Conservation (phyloP, 345 rosid genomes). For the Rubroshorea leprosula region DNA sequence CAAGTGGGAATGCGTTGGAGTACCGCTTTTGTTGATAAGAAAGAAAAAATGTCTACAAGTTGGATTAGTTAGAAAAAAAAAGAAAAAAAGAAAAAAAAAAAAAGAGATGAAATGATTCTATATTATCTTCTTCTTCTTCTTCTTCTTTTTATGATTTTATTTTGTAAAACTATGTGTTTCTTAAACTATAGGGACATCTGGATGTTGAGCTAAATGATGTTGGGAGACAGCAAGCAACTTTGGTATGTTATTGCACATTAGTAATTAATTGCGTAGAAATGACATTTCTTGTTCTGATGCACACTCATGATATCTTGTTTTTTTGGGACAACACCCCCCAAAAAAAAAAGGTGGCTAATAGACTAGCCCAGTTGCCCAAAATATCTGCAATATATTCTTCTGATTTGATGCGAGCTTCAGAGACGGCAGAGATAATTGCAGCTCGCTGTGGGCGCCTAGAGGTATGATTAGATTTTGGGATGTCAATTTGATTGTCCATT, state of each 20-base stretch:
- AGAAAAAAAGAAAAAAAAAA: too few species aligned
- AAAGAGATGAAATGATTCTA: too few species aligned
- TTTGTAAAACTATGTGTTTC: too few species aligned
- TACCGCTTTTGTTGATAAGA: too few species aligned
- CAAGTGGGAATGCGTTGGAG: too few species aligned
- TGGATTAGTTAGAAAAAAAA: too few species aligned
- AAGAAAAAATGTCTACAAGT: too few species aligned
- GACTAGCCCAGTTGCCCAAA: conserved; percentile 53
- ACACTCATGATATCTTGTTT: background rate
- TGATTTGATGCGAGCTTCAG: conserved; percentile 76
- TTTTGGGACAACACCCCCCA: conserved; percentile 2
- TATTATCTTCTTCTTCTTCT: too few species aligned
- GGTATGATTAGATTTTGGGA: too few species aligned
- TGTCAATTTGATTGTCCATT: background rate
- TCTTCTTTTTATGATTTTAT: too few species aligned
- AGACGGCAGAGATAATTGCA: conserved; percentile 72
- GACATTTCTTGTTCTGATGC: background rate
- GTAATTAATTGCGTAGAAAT: background rate
- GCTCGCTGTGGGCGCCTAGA: conserved; percentile 49
- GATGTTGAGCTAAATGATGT: conserved; percentile 76
- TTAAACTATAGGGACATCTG: conserved; percentile 75
- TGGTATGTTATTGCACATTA: conserved; percentile 30
- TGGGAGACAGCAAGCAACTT: conserved; percentile 69
- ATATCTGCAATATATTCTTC: conserved; percentile 68
- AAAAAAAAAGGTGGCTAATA: conserved; percentile 57